phyloP scores from a whole-genome alignment of 257 asterid species.

The Verbascum thapsus region DNA sequence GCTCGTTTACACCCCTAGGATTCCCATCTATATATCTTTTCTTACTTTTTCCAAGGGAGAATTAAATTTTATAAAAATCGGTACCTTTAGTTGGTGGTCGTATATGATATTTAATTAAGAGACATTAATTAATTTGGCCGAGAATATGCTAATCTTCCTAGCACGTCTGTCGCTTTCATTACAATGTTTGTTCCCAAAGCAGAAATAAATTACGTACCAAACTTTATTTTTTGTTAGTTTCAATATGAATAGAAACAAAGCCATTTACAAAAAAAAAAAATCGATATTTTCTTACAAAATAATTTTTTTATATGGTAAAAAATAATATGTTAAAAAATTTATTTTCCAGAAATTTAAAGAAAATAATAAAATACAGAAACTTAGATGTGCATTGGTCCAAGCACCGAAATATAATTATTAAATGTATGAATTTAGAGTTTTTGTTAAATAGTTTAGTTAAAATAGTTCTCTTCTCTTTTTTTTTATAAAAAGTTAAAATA shows the following conservation, averaged over 20 bases:
- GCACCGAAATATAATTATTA: constrained; percentile 10
- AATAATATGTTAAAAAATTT: no score
- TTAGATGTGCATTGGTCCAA: no score
- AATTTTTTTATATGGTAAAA: no score
- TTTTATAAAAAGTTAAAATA: no score
- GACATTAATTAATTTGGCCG: constrained; percentile 11
- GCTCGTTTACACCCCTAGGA: no score
- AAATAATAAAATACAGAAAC: no score
- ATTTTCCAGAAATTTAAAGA: no score
- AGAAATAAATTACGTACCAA: constrained; percentile 13
- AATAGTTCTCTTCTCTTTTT: no score
- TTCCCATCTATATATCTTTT: no score
- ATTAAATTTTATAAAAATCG: background rate
- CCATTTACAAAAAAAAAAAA: no score
- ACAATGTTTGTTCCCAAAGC: background rate
- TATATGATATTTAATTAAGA: background rate
- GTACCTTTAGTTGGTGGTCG: constrained; percentile 5
- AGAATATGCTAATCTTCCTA: constrained; percentile 22
- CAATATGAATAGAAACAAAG: background rate
- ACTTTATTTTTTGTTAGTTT: background rate
- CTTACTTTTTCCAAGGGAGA: background rate
- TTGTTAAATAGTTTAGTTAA: background rate
- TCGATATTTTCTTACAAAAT: no score
- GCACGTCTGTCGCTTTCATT: constrained; percentile 51
- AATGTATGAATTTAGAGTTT: background rate